Conservation (phyloP, 2,329 filamentous ascomycete genomes). For the Didymella pomorum region DNA sequence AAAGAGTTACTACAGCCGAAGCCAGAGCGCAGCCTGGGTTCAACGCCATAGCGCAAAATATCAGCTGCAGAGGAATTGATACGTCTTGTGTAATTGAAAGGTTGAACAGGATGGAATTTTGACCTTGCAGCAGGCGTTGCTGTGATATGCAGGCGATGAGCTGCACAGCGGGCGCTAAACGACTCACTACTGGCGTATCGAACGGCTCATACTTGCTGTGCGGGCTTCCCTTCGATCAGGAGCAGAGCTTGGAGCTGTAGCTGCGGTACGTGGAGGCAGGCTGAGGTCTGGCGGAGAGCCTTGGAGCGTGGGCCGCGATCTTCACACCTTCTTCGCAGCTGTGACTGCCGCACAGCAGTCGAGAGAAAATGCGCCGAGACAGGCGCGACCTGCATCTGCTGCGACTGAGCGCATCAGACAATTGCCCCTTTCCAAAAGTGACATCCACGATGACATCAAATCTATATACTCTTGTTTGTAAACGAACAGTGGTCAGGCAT, state of each 20-base stretch:
- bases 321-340: too few species aligned
- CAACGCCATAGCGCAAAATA: neutral
- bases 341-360: too few species aligned
- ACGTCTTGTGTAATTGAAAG: neutral
- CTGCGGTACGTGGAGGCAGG: neutral
- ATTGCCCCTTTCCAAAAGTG: slow-evolving; percentile 9
- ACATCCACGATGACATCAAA: slow-evolving; percentile 12
- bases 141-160: neutral
- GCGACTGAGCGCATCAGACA: neutral
- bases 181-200: neutral
- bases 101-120: neutral
- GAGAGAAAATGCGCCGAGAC: too few species aligned
- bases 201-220: neutral
- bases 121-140: neutral
- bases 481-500: slow-evolving; percentile 12
- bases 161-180: neutral
- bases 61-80: neutral
- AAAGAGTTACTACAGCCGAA: neutral
- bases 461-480: slow-evolving; percentile 6
- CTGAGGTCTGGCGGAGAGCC: too few species aligned
- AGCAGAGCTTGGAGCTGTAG: too few species aligned
- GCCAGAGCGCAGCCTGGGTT: neutral
- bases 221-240: too few species aligned
- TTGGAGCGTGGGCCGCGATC: too few species aligned
- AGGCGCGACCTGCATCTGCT: too few species aligned